Conservation (phyloP, 352 stramenopile genomes). For the Pythium rishiriense region DNA sequence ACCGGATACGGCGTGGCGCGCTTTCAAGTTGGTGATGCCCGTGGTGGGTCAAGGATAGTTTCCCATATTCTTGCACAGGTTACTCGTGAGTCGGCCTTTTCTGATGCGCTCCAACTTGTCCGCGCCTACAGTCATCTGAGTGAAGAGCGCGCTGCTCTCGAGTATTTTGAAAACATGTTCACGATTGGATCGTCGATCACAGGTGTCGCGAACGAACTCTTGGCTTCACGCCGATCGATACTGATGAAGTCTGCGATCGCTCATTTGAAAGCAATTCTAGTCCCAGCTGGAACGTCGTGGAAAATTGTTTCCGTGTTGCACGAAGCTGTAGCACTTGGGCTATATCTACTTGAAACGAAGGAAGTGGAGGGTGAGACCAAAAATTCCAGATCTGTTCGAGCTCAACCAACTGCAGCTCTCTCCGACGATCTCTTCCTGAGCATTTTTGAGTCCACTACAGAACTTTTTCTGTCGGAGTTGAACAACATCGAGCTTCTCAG, state of each 20-base stretch:
- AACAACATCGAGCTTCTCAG: constrained; percentile 9
- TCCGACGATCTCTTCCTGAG: constrained; percentile 35
- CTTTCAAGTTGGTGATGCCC: constrained; percentile 54
- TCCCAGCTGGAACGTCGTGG: constrained; percentile 14
- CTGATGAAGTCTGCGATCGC: constrained; percentile 37
- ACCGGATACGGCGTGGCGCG: constrained; percentile 53
- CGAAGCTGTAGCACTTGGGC: constrained; percentile 48
- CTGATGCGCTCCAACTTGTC: constrained; percentile 62
- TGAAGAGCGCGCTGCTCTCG: constrained; percentile 49
- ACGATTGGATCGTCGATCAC: constrained; percentile 22
- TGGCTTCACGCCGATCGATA: constrained; percentile 29
- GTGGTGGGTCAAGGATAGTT: constrained; percentile 49
- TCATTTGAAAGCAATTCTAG: constrained; percentile 28
- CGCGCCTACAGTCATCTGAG: constrained; percentile 56
- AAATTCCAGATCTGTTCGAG: background rate
- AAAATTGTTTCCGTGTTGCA: constrained; percentile 49
- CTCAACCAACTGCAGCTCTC: background rate
- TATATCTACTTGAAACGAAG: constrained; percentile 42
- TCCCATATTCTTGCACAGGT: constrained; percentile 64
- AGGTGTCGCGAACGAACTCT: background rate
- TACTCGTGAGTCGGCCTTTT: constrained; percentile 39
- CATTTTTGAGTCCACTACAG: constrained; percentile 41
- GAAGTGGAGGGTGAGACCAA: constrained; percentile 32
- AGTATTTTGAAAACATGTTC: constrained; percentile 69
- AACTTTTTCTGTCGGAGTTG: constrained; percentile 22